Percentiles rank a stretch among this genome's conserved stretches.
phyloP scores from a whole-genome alignment of 164 flowering plant species.

The Nymphaea thermarum region DNA sequence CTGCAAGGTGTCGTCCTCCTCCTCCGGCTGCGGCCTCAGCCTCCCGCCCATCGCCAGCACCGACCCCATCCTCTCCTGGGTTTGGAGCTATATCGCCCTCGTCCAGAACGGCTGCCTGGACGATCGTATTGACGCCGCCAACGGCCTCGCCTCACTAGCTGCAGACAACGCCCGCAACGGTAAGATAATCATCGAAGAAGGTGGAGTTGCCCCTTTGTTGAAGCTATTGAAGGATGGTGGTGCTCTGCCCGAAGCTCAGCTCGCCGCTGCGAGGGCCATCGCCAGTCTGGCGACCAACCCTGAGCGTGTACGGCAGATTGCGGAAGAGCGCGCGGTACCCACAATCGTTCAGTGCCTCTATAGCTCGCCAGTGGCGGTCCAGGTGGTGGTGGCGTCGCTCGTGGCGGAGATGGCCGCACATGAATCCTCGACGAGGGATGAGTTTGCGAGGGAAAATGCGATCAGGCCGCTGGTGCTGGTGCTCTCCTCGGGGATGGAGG shows the following conservation, averaged over 20 bases:
- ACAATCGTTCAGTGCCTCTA: slow-evolving; percentile 34
- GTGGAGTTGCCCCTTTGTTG: slow-evolving; percentile 51
- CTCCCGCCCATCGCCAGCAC: slow-evolving; percentile 72
- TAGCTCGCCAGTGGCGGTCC: slow-evolving; percentile 47
- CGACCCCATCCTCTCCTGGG: slow-evolving; percentile 75
- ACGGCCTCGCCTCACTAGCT: slow-evolving; percentile 44
- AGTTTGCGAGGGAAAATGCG: slow-evolving; percentile 53
- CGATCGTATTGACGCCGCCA: slow-evolving; percentile 61
- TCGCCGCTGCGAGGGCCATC: slow-evolving; percentile 52
- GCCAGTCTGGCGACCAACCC: slow-evolving; percentile 26
- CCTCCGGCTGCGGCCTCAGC: slow-evolving; percentile 19
- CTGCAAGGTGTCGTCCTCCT: slow-evolving; percentile 3
- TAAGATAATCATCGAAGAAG: slow-evolving; percentile 70
- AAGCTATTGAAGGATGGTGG: slow-evolving; percentile 42
- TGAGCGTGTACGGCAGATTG: slow-evolving; percentile 29
- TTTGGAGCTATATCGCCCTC: slow-evolving; percentile 67
- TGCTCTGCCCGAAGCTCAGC: slow-evolving; percentile 42
- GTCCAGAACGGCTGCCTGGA: slow-evolving; percentile 23
- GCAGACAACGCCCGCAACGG: slow-evolving; percentile 46
- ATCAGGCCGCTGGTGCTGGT: slow-evolving; percentile 45
- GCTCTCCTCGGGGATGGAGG: slow-evolving; percentile 34
- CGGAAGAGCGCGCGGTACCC: slow-evolving; percentile 26
- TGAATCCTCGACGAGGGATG: slow-evolving; percentile 37
- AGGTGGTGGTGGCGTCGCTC: slow-evolving; percentile 38
- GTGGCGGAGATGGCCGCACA: slow-evolving; percentile 51